A percentile compares a stretch with the other conserved stretches of the same genome.
Evolutionary conservation across 2,329 filamentous ascomycete species (phyloP).

Genomic region (Aspergillus uvarum): DNA sequence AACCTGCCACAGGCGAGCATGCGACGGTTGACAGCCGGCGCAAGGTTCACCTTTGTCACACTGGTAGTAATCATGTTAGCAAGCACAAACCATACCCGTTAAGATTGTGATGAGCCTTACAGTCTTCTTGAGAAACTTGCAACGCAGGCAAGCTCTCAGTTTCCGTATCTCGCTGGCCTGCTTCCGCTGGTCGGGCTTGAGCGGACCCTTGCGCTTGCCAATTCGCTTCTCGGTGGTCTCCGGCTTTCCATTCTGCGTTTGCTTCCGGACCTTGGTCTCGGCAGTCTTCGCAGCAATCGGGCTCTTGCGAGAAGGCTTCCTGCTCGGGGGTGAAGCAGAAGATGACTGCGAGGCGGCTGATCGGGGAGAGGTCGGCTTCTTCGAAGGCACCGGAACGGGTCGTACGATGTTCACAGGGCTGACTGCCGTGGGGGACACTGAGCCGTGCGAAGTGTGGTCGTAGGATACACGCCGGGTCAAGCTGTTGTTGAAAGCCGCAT

Average conservation of each 20-base stretch:
- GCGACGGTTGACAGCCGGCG: slow-evolving; percentile 90
- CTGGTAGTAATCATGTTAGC: slow-evolving; percentile 19
- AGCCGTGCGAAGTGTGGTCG: slow-evolving; percentile 45
- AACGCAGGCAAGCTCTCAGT: slow-evolving; percentile 85
- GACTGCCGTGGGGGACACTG: slow-evolving; percentile 51
- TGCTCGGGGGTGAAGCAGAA: slow-evolving; percentile 63
- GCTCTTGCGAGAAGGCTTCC: slow-evolving; percentile 69
- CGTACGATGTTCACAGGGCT: slow-evolving; percentile 68
- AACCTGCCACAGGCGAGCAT: slow-evolving; percentile 94
- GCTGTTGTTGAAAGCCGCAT: slow-evolving; percentile 49
- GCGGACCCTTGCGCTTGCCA: slow-evolving; percentile 81
- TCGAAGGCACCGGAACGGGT: slow-evolving; percentile 57
- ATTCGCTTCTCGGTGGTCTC: slow-evolving; percentile 89
- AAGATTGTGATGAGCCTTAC: slow-evolving; percentile 26
- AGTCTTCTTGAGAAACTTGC: slow-evolving; percentile 99
- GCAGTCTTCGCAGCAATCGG: slow-evolving; percentile 75
- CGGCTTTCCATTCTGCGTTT: slow-evolving; percentile 70
- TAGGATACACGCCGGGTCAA: slow-evolving; percentile 42
- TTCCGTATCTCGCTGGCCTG: slow-evolving; percentile 97
- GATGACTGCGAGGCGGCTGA: slow-evolving; percentile 64
- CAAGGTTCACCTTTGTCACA: slow-evolving; percentile 98
- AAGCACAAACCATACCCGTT: background rate
- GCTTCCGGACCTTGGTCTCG: slow-evolving; percentile 80
- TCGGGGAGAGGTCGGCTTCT: slow-evolving; percentile 54
- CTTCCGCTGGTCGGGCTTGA: slow-evolving; percentile 90